Evolutionary conservation across 192 early-diverging fungal species (phyloP).

Genomic region (Coemansia sp.): DNA sequence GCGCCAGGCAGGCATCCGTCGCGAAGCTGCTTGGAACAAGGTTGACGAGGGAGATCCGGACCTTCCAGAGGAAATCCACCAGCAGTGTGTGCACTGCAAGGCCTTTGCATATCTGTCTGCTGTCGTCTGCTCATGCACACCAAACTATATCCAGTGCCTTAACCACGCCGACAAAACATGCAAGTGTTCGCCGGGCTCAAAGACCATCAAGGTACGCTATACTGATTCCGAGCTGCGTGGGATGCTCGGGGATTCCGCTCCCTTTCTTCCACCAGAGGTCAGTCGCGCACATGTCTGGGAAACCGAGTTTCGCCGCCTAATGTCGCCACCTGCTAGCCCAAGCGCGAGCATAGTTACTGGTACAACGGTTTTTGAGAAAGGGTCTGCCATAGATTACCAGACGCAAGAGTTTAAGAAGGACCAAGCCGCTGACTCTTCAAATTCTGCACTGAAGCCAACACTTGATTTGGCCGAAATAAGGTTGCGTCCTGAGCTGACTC

Average conservation of each 20-base stretch:
- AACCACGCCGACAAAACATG: constrained; percentile 60
- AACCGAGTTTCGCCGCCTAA: constrained; percentile 44
- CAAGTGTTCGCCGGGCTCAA: constrained; percentile 39
- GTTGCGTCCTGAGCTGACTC: constrained; percentile 40
- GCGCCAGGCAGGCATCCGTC: constrained; percentile 12
- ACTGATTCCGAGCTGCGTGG: constrained; percentile 50
- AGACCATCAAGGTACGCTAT: constrained; percentile 53
- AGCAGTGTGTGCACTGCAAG: constrained; percentile 73
- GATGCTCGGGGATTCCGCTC: constrained; percentile 10
- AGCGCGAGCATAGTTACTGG: not conserved
- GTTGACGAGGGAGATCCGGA: constrained; percentile 46
- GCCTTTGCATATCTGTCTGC: constrained; percentile 70
- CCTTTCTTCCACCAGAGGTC: not conserved
- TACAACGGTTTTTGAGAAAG: constrained; percentile 1
- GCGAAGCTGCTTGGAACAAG: constrained; percentile 35
- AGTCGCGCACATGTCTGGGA: constrained; percentile 46
- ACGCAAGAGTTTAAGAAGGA: not conserved
- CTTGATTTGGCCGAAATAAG: constrained; percentile 26
- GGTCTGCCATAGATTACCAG: not conserved
- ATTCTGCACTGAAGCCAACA: constrained; percentile 8
- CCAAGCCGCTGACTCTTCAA: not conserved
- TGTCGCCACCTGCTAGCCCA: constrained; percentile 26
- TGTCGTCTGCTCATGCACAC: constrained; percentile 58
- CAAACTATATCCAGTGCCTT: constrained; percentile 62
- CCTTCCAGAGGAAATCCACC: constrained; percentile 57